phyloP scores from a whole-genome alignment of 345 rosid species.

The Boechera divaricarpa region DNA sequence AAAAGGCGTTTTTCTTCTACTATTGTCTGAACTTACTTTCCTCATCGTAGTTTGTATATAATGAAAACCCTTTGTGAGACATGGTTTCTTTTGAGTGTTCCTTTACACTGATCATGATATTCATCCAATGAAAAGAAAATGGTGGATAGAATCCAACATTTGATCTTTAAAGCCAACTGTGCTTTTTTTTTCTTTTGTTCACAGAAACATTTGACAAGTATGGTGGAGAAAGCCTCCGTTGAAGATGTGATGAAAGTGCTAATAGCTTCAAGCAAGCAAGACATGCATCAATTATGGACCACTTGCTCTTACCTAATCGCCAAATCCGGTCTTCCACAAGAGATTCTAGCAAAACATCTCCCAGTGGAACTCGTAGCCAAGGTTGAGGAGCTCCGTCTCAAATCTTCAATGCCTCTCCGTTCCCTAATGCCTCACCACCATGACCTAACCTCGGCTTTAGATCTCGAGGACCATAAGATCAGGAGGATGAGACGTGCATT shows the following conservation, averaged over 20 bases:
- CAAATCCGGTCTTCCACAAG: constrained; percentile 92
- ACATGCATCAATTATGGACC: constrained; percentile 96
- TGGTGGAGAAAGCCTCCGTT: constrained; percentile 96
- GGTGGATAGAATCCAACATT: neutral
- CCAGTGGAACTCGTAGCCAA: constrained; percentile 89
- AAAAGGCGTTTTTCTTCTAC: neutral
- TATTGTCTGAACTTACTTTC: neutral
- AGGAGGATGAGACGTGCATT: constrained; percentile 91
- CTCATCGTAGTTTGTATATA: neutral
- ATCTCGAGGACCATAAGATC: constrained; percentile 91
- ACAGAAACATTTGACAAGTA: constrained; percentile 92
- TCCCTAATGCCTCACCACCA: constrained; percentile 63
- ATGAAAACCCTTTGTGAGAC: constrained; percentile 3
- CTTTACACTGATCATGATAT: constrained; percentile 2
- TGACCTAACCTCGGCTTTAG: constrained; percentile 61
- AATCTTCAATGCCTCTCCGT: constrained; percentile 74
- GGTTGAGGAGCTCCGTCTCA: constrained; percentile 90
- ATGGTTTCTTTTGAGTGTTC: neutral
- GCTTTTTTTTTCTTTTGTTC: neutral
- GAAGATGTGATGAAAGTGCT: constrained; percentile 99
- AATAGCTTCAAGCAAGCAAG: constrained; percentile 94
- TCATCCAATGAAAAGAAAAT: constrained; percentile 2
- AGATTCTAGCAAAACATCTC: constrained; percentile 86
- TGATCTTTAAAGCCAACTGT: neutral
- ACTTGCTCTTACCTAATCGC: constrained; percentile 96